Evolutionary conservation across 257 asterid species (phyloP), one percentile per base, ranked within the genome.

Genomic region (Jacaranda copaia): DNA sequence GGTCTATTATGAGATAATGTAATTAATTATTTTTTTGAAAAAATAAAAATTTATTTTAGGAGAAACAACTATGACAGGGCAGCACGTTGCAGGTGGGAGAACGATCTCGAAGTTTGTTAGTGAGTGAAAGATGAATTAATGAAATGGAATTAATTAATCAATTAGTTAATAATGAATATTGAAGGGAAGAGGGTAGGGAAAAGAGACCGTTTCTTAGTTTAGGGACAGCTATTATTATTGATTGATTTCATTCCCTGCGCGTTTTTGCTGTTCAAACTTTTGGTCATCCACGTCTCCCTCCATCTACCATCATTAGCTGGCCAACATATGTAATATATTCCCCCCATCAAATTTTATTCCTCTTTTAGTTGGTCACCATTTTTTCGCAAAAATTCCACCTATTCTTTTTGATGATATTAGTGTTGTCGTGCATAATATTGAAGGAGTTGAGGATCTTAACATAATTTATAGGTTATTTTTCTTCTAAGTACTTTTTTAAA

Each of bases 11-110:
- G 14, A 52, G 15, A 52, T 11, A 18, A 55, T 16, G 61, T 6
- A 55, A 55, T 16, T n/a, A 18, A 19, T 16, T 19, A 19, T n/a
- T 55, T n/a, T 55, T 55, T 8, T 55, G 1, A 55, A 55, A 55
- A 55, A 18, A n/a, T n/a, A n/a, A 18, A 20, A 11, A 16, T n/a
- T 4, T 72, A 11, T 38, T 70, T 4, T 55, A 55, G 42, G 57
- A 42, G 43, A 57, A 59, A 42, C 32, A 61, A 56, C 15, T 32
- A 77, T 57, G 69, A 76, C 20, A 40, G 35, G 80, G 40, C 49
- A 56, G 80, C 80, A 68, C 80, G 80, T 77, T 77, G 59, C 40
- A 45, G 18, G 43, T 18, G 16, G 19, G 72, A 25, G 59, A 60
- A 56, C 60, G 16, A 45, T 19, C 15, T 46, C 12, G 32, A 75